Percentiles rank a stretch among this genome's conserved stretches.
These are phyloP conservation scores for Musa itinerans DNA, from an alignment of 176 grass and related monocot genomes.

Conservation along the genomic window DNA sequence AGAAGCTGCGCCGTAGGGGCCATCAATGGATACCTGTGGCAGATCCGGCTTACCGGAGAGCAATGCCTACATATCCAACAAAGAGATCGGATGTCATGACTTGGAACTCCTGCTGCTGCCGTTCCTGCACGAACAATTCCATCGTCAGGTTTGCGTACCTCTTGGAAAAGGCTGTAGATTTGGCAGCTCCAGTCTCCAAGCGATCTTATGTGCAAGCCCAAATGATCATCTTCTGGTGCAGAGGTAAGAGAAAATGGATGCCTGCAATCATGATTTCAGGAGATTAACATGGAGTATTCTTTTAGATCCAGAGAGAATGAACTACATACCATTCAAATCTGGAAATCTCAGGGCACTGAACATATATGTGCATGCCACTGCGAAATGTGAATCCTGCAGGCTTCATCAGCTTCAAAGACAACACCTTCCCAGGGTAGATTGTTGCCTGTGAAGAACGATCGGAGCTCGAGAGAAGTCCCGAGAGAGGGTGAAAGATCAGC, in stretches of 20 bases:
- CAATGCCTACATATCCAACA: slow-evolving; percentile 30
- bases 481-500: not conserved
- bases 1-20: slow-evolving; percentile 50
- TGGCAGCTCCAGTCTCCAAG: slow-evolving; percentile 71
- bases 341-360: slow-evolving; percentile 54
- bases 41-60: slow-evolving; percentile 24
- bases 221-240: slow-evolving; percentile 53
- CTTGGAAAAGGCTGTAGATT: slow-evolving; percentile 48
- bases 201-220: slow-evolving; percentile 60
- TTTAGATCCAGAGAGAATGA: not conserved
- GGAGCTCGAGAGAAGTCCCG: not conserved
- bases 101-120: not conserved
- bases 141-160: slow-evolving; percentile 20
- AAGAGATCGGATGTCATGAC: not conserved
- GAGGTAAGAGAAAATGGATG: slow-evolving; percentile 73
- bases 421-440: slow-evolving; percentile 46
- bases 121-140: not conserved
- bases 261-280: slow-evolving; percentile 16
- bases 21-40: slow-evolving; percentile 52
- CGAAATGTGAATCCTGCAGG: slow-evolving; percentile 38
- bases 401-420: slow-evolving; percentile 48
- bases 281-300: not conserved
- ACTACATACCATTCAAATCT: slow-evolving; percentile 49
- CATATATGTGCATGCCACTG: slow-evolving; percentile 65
- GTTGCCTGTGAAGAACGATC: slow-evolving; percentile 27